These are phyloP conservation scores for Tetracladium setigerum DNA, from an alignment of 495 filamentous ascomycete genomes.

Conservation along the genomic window DNA sequence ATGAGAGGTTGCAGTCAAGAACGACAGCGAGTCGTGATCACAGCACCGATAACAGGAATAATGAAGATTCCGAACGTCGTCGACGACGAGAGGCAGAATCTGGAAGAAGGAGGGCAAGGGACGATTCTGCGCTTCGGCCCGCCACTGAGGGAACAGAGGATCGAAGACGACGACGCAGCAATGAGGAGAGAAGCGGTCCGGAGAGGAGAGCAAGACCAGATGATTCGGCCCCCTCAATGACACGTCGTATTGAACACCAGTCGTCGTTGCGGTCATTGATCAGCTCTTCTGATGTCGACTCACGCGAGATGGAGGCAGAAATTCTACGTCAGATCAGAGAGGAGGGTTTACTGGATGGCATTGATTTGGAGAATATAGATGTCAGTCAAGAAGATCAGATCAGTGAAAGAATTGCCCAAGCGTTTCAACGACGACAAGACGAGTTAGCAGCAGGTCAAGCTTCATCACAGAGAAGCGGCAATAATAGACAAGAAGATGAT, in stretches of 20 bases:
- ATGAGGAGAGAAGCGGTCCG: constrained; percentile 6
- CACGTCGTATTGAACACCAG: constrained; percentile 71
- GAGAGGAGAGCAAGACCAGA: constrained; percentile 26
- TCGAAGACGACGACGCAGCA: constrained; percentile 22
- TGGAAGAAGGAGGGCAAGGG: constrained; percentile 23
- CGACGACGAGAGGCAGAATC: constrained; percentile 23
- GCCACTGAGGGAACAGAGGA: constrained; percentile 23
- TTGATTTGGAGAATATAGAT: constrained; percentile 76
- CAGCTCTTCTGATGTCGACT: constrained; percentile 65
- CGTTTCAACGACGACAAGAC: constrained; percentile 65
- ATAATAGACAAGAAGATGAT: constrained; percentile 15
- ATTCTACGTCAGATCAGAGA: constrained; percentile 84
- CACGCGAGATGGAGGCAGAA: constrained; percentile 72
- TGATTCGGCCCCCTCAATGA: constrained; percentile 22
- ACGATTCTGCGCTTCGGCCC: constrained; percentile 24
- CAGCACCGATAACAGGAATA: constrained; percentile 18
- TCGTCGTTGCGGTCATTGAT: constrained; percentile 77
- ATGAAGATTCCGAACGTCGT: constrained; percentile 26
- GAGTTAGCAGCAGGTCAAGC: constrained; percentile 29
- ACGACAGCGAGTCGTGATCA: constrained; percentile 14
- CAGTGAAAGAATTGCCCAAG: constrained; percentile 80
- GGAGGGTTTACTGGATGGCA: constrained; percentile 76
- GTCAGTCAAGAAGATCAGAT: constrained; percentile 74
- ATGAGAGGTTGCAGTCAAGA: constrained; percentile 27
- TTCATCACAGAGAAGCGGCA: neutral